phyloP scores from a whole-genome alignment of 164 flowering plant species.

The Piper betle region DNA sequence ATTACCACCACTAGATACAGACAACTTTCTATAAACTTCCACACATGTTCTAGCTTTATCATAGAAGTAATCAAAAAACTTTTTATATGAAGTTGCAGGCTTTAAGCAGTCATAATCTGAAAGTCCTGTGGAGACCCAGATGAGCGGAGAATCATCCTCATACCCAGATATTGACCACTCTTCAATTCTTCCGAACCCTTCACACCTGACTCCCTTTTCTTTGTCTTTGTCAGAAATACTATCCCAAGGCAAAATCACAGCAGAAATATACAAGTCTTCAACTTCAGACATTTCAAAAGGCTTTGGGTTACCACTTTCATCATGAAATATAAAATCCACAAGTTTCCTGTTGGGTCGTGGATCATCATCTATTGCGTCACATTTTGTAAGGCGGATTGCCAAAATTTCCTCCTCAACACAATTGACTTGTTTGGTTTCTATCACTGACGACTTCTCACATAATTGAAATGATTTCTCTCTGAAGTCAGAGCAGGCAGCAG shows the following conservation, averaged over 20 bases:
- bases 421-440: slow-evolving; percentile 33
- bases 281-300: slow-evolving; percentile 70
- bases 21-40: slow-evolving; percentile 54
- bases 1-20: slow-evolving; percentile 52
- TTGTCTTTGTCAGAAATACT: slow-evolving; percentile 35
- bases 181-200: slow-evolving; percentile 81
- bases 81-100: slow-evolving; percentile 52
- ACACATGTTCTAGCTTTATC: slow-evolving; percentile 67
- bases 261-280: slow-evolving; percentile 52
- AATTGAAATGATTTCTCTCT: slow-evolving; percentile 45
- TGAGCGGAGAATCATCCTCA: slow-evolving; percentile 69
- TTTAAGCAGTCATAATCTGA: slow-evolving; percentile 76
- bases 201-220: slow-evolving; percentile 54
- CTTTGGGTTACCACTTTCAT: slow-evolving; percentile 40
- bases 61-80: slow-evolving; percentile 45
- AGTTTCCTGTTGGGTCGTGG: slow-evolving; percentile 55
- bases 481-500: slow-evolving; percentile 63
- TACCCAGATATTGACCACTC: slow-evolving; percentile 85
- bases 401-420: slow-evolving; percentile 47
- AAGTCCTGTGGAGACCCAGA: slow-evolving; percentile 74
- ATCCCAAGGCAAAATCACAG: slow-evolving; percentile 47
- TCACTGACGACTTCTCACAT: slow-evolving; percentile 21
- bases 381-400: slow-evolving; percentile 43
- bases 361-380: slow-evolving; percentile 22
- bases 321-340: slow-evolving; percentile 56